Evolutionary conservation across 2,329 filamentous ascomycete species (phyloP).

Genomic region (Beauveria varroae): DNA sequence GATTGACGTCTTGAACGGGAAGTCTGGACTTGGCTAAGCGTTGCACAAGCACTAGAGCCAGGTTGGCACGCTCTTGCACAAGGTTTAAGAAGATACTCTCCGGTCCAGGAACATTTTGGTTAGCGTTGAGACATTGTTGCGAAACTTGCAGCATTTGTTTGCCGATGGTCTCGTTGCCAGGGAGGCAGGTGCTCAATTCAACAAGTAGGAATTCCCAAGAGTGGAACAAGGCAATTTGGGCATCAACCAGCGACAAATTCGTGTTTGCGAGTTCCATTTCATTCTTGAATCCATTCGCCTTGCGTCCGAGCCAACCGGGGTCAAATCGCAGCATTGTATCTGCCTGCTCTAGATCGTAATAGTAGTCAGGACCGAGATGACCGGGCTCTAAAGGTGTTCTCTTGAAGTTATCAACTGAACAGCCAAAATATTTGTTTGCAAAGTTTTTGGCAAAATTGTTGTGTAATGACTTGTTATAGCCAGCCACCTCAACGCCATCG

Average conservation of each 20-base stretch:
- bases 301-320: constrained; percentile 64
- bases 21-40: constrained; percentile 57
- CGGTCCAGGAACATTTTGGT: constrained; percentile 62
- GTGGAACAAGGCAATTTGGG: constrained; percentile 78
- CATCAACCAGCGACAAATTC: constrained; percentile 86
- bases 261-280: constrained; percentile 84
- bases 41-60: constrained; percentile 77
- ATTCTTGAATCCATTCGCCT: constrained; percentile 64
- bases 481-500: constrained; percentile 68
- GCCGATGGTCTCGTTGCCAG: constrained; percentile 46
- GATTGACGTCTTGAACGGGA: constrained; percentile 42
- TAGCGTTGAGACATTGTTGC: constrained; percentile 70
- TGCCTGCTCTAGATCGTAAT: constrained; percentile 73
- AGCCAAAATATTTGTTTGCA: constrained; percentile 64
- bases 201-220: constrained; percentile 85
- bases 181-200: constrained; percentile 66
- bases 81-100: constrained; percentile 77
- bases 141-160: constrained; percentile 68
- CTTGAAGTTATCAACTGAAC: constrained; percentile 72
- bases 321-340: constrained; percentile 71
- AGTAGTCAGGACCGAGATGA: constrained; percentile 68
- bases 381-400: constrained; percentile 59
- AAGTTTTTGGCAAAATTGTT: constrained; percentile 81
- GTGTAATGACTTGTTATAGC: constrained; percentile 84
- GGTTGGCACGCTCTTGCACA: constrained; percentile 66